These are phyloP conservation scores for Backusella circina DNA, from an alignment of 192 early-diverging fungal genomes.

Conservation along the genomic window DNA sequence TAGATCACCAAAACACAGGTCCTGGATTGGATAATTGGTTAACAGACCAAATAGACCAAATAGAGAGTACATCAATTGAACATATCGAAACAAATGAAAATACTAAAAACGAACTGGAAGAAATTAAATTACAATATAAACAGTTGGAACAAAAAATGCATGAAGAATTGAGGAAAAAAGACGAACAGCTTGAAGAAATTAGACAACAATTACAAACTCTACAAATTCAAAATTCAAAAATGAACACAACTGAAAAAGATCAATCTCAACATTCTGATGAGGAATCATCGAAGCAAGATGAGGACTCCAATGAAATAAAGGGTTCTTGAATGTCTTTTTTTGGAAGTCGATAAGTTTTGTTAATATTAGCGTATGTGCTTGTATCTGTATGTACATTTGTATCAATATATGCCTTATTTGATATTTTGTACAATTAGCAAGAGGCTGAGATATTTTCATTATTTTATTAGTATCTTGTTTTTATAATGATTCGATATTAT, in stretches of 20 bases:
- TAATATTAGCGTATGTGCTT: neutral
- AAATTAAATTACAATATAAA: neutral
- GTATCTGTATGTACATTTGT: neutral
- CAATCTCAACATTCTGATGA: neutral
- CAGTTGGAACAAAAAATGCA: neutral
- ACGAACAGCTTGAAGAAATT: conserved; percentile 2
- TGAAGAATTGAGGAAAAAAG: neutral
- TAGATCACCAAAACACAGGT: neutral
- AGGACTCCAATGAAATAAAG: neutral
- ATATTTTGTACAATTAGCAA: neutral
- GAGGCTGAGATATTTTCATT: neutral
- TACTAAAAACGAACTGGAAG: neutral
- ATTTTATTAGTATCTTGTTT: neutral
- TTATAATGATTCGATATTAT: neutral
- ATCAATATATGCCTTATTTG: neutral
- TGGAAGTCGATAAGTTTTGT: neutral
- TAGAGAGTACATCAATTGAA: neutral
- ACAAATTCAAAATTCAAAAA: conserved; percentile 4
- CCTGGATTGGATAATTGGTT: neutral
- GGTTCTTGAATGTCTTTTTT: neutral
- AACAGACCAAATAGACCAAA: neutral
- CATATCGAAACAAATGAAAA: neutral
- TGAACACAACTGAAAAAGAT: neutral
- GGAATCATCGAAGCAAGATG: neutral
- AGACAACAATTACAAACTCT: neutral